Evolutionary conservation across 2,329 filamentous ascomycete species (phyloP).

Genomic region (Colletotrichum navitas): DNA sequence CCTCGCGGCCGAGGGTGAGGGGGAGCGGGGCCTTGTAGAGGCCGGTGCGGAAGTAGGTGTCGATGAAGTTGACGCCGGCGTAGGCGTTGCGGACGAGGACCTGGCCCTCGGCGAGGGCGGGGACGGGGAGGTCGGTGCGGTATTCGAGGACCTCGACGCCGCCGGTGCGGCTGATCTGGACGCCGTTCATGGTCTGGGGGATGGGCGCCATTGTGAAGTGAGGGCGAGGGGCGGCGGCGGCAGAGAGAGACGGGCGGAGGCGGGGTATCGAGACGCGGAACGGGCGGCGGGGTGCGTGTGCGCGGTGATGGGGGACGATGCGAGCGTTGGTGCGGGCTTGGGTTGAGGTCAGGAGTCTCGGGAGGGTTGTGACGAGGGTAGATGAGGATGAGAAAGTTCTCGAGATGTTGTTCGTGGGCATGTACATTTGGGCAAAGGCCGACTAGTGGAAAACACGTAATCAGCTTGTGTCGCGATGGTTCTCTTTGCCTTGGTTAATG

Average conservation of each 20-base stretch:
- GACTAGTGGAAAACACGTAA: not conserved
- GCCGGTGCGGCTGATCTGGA: constrained; percentile 79
- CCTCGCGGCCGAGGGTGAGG: constrained; percentile 84
- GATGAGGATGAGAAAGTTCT: not conserved
- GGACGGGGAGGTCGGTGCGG: constrained; percentile 78
- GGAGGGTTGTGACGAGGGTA: constrained; percentile 1
- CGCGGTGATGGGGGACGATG: not conserved
- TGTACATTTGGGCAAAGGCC: not conserved
- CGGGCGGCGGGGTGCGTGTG: not conserved
- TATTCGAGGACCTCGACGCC: constrained; percentile 79
- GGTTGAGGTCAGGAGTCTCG: constrained; percentile 2
- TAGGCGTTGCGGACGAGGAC: constrained; percentile 85
- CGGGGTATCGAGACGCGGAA: constrained; percentile 1
- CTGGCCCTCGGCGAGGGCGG: constrained; percentile 75
- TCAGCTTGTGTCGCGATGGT: not conserved
- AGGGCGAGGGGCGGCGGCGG: constrained; percentile 12
- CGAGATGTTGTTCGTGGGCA: not conserved
- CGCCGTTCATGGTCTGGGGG: constrained; percentile 73
- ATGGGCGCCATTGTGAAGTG: constrained; percentile 35
- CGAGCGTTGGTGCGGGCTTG: not conserved
- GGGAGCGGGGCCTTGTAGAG: constrained; percentile 82
- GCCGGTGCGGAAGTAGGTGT: constrained; percentile 90
- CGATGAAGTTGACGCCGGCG: constrained; percentile 89
- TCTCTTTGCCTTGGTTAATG: not conserved
- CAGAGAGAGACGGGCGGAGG: not conserved